phyloP scores from a whole-genome alignment of 2,329 filamentous ascomycete species.

The Venturia nashicola region DNA sequence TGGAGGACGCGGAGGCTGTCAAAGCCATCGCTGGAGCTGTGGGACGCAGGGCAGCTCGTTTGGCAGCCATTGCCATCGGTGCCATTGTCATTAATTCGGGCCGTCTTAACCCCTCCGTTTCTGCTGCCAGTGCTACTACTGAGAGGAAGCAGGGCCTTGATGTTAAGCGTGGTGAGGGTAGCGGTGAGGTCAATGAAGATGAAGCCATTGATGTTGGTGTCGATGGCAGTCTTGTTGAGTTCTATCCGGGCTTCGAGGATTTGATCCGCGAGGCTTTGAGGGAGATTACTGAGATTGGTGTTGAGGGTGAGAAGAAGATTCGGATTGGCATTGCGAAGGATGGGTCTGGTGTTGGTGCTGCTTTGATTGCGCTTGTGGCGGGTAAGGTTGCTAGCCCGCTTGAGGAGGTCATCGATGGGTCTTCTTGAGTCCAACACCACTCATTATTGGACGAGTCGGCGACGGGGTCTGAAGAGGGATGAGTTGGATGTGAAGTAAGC shows the following conservation, averaged over 20 bases:
- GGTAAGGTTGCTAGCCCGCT: constrained; percentile 39
- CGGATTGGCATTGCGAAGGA: constrained; percentile 95
- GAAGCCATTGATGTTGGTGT: constrained; percentile 84
- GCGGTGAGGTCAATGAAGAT: constrained; percentile 33
- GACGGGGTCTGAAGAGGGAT: background rate
- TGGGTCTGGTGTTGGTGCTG: constrained; percentile 88
- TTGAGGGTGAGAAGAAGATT: constrained; percentile 69
- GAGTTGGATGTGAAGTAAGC: no score
- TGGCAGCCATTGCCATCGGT: constrained; percentile 78
- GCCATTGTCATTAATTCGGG: constrained; percentile 74
- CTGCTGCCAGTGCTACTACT: constrained; percentile 15
- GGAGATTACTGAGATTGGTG: constrained; percentile 65
- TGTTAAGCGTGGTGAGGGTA: constrained; percentile 9
- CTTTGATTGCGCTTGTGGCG: constrained; percentile 84
- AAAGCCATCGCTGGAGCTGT: constrained; percentile 74
- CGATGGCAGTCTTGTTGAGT: constrained; percentile 87
- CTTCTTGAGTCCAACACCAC: background rate
- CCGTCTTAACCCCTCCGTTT: constrained; percentile 42
- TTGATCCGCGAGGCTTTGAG: constrained; percentile 75
- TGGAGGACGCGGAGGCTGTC: constrained; percentile 79
- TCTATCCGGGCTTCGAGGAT: constrained; percentile 85
- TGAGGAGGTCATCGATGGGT: constrained; percentile 4
- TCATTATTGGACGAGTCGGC: background rate
- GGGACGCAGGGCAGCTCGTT: constrained; percentile 74
- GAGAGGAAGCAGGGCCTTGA: constrained; percentile 23